phyloP scores from a whole-genome alignment of 2,329 filamentous ascomycete species.

The Didymella exigua region DNA sequence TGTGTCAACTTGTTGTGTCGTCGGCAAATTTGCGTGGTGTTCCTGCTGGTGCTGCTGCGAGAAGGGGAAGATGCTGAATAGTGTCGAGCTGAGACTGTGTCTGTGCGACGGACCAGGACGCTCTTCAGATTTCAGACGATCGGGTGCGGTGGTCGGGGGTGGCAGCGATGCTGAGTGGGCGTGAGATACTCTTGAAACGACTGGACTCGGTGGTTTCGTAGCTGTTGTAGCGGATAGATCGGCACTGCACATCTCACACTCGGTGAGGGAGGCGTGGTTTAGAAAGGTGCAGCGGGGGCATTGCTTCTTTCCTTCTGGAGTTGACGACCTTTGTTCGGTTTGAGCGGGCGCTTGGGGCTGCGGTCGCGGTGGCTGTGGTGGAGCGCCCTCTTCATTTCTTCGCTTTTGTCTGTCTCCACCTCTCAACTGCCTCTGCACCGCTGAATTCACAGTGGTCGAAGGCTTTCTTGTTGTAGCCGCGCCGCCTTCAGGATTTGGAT shows the following conservation, averaged over 20 bases:
- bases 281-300: conserved; percentile 45
- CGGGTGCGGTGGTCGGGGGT: conserved; percentile 18
- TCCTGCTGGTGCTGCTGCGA: conserved; percentile 41
- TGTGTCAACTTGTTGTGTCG: conserved; percentile 27
- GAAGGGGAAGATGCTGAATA: conserved; percentile 47
- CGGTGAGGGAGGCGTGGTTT: conserved; percentile 38
- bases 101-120: conserved; percentile 33
- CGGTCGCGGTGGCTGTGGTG: conserved; percentile 26
- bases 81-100: conserved; percentile 41
- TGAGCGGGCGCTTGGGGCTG: conserved; percentile 14
- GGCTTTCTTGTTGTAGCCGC: conserved; percentile 11
- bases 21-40: conserved; percentile 36
- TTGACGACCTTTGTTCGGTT: conserved; percentile 21
- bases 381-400: conserved; percentile 19
- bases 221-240: conserved; percentile 32
- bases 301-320: conserved; percentile 41
- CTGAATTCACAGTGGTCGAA: conserved; percentile 23
- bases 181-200: conserved; percentile 24
- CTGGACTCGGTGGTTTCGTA: conserved; percentile 32
- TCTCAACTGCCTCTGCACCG: conserved; percentile 16
- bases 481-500: conserved; percentile 33
- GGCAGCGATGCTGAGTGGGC: conserved; percentile 40
- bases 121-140: conserved; percentile 5
- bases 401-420: not conserved
- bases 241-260: conserved; percentile 44